Evolutionary conservation across 2,329 filamentous ascomycete species (phyloP), one percentile per base, ranked within the genome.

Genomic region (Arthrinium phaeospermum): DNA sequence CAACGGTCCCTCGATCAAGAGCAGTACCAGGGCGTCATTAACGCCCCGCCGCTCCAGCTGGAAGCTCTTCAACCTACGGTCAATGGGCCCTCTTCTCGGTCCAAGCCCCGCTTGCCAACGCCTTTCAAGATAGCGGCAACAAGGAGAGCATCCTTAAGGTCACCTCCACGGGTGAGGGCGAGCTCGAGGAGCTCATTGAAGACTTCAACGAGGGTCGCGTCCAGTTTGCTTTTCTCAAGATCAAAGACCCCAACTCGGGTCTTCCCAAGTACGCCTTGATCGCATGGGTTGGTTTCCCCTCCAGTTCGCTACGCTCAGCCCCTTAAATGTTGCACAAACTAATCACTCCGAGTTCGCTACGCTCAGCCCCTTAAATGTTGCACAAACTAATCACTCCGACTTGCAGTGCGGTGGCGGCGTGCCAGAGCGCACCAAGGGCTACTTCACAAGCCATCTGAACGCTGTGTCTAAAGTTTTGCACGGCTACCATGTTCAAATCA

Each of bases 101-200:
- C 53, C 94, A 96, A 81, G 94, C 96, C 73, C 96, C 96, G 71
- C 90, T 99, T 53, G 89, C 94, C 81, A 98, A 93, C 85, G 95
- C 95, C 73, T 99, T 99, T 82, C 94, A 98, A 83, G 94, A 96
- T 80, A 88, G 90, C 72, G 92, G 90, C 51, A 88, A 91, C 76
- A 98, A 98, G 85, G 96, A 98, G 85, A 98, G 96, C 82, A 90
- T 98, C 1, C 86, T 99, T 77, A 98, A 98, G 84, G 96, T 99
- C 70, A 95, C 98, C 82, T 92, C 88, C 80, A 97, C 94, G 68
- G 96, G 95, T 86, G 95, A 98, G 85, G 96, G 96, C 75, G 96
- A 99, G 83, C 87, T 99, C 74, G 86, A 91, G 72, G 95, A 98
- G 76, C 87, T 99, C 73, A 90, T 97, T 77, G 96, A 99, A 77